phyloP scores from a whole-genome alignment of 2,329 filamentous ascomycete genomes.

The Fusarium sp. region DNA sequence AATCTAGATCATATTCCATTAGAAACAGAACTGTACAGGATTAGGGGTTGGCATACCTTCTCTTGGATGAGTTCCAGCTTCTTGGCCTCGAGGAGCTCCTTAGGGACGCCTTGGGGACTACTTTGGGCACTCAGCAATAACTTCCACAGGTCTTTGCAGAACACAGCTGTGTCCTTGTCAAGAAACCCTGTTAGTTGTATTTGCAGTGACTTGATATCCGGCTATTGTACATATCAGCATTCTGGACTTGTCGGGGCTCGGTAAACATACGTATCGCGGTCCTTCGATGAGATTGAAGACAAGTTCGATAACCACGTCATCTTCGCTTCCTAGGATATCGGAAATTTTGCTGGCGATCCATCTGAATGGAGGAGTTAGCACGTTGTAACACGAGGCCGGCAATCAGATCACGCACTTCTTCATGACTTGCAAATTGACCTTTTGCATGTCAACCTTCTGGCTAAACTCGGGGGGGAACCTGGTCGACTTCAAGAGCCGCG shows the following conservation, averaged over 20 bases:
- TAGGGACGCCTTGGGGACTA: conserved; percentile 89
- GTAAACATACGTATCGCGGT: conserved; percentile 73
- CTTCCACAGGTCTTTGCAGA: conserved; percentile 95
- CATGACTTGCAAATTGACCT: conserved; percentile 97
- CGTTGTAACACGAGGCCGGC: neutral
- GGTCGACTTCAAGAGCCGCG: conserved; percentile 87
- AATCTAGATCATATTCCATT: conserved; percentile 60
- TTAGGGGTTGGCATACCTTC: conserved; percentile 67
- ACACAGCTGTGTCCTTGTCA: conserved; percentile 86
- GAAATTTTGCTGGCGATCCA: conserved; percentile 94
- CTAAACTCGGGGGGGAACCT: conserved; percentile 95
- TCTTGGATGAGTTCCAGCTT: conserved; percentile 94
- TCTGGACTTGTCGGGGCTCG: conserved; percentile 18
- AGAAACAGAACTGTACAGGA: neutral
- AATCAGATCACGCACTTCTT: conserved; percentile 76
- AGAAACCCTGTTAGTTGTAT: conserved; percentile 95
- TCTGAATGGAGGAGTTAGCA: conserved; percentile 58
- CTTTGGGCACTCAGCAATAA: conserved; percentile 89
- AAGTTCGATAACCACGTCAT: conserved; percentile 94
- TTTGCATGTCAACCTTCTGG: conserved; percentile 95
- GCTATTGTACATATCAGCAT: conserved; percentile 62
- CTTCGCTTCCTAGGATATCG: conserved; percentile 88
- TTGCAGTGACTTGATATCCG: conserved; percentile 94
- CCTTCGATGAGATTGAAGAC: conserved; percentile 77
- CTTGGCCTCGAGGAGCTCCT: conserved; percentile 94